phyloP scores from a whole-genome alignment of 441 rosid species.

The Brassica hybrid region DNA sequence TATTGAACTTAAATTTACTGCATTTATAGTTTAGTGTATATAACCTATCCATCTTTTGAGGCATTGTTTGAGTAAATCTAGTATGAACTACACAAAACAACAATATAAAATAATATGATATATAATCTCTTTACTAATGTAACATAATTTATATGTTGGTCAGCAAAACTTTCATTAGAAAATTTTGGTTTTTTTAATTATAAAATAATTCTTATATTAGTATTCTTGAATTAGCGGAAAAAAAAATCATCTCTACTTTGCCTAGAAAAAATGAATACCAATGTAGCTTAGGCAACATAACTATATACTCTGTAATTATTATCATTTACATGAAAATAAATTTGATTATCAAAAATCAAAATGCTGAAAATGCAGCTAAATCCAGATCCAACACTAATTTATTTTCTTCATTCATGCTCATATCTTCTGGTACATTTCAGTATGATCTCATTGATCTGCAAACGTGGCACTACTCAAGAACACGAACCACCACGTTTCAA shows the following conservation, averaged over 20 bases:
- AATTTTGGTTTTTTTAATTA: neutral
- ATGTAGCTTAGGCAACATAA: neutral
- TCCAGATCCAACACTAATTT: neutral
- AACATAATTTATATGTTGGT: neutral
- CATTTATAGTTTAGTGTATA: neutral
- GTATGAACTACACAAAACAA: neutral
- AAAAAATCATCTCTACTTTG: neutral
- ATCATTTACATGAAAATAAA: neutral
- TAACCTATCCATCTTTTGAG: neutral
- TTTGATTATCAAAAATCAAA: neutral
- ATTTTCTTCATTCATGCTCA: neutral
- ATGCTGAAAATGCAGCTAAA: neutral
- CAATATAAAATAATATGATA: neutral
- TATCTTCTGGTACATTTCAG: slow-evolving; percentile 1
- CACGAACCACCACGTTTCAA: slow-evolving; percentile 37
- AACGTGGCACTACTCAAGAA: slow-evolving; percentile 39
- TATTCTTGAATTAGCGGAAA: neutral
- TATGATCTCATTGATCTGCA: slow-evolving; percentile 29
- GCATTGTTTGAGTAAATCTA: neutral
- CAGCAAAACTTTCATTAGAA: neutral
- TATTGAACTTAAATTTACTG: neutral
- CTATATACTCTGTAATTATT: neutral
- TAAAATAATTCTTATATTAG: neutral
- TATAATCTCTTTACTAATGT: too few relatives aligned
- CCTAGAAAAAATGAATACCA: neutral